phyloP scores from a whole-genome alignment of 2,329 filamentous ascomycete species.

The Colletotrichum destructivum region DNA sequence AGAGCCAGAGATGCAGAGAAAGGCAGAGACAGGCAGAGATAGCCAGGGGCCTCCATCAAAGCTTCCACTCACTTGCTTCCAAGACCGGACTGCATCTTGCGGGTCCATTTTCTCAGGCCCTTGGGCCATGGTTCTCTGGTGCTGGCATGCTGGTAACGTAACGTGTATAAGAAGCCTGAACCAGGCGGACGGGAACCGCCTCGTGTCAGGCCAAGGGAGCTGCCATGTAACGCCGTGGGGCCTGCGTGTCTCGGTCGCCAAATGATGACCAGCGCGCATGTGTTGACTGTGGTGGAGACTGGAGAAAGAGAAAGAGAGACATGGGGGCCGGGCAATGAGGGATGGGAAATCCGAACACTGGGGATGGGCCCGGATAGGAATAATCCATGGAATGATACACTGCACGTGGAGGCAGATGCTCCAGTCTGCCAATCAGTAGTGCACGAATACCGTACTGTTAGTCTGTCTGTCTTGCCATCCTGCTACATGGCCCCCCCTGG shows the following conservation, averaged over 20 bases:
- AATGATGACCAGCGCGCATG: not conserved
- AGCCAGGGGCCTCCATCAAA: too few relatives aligned
- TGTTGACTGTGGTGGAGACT: not conserved
- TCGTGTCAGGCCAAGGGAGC: not conserved
- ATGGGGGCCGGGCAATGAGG: not conserved
- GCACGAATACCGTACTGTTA: too few relatives aligned
- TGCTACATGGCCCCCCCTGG: not conserved
- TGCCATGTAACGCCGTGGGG: not conserved
- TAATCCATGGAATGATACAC: too few relatives aligned
- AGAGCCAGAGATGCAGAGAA: not conserved
- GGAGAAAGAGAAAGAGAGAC: too few relatives aligned
- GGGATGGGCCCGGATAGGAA: not conserved
- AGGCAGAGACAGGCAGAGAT: too few relatives aligned
- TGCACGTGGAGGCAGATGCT: too few relatives aligned
- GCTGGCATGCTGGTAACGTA: too few relatives aligned
- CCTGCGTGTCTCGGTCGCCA: too few relatives aligned
- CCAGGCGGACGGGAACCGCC: constrained; percentile 11
- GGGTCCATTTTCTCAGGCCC: not conserved
- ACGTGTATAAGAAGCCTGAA: not conserved
- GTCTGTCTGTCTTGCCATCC: too few relatives aligned
- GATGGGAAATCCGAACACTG: not conserved
- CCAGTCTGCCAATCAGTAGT: too few relatives aligned
- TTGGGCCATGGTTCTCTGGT: not conserved
- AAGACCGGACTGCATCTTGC: too few relatives aligned
- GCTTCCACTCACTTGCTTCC: too few relatives aligned